Evolutionary conservation across 352 stramenopile species (phyloP).

Genomic region (Globisporangium mamillatum): DNA sequence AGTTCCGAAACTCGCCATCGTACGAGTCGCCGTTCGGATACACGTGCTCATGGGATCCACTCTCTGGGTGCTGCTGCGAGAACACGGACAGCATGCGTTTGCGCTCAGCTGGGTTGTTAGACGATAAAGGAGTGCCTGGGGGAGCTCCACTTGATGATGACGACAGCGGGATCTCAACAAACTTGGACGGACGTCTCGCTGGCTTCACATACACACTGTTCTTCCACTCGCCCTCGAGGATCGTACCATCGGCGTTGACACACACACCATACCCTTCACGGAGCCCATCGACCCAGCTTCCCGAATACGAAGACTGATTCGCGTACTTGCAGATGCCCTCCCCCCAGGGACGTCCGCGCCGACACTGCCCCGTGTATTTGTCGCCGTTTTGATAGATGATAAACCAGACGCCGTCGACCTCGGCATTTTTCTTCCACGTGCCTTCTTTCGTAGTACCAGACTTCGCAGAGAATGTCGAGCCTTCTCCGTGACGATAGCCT

Average conservation of each 20-base stretch:
- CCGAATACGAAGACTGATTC: conserved; percentile 90
- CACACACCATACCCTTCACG: conserved; percentile 77
- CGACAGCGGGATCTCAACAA: conserved; percentile 63
- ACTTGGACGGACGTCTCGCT: conserved; percentile 35
- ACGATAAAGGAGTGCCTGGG: conserved; percentile 3
- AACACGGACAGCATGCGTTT: conserved; percentile 12
- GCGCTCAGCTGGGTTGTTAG: background rate
- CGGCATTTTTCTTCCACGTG: conserved; percentile 54
- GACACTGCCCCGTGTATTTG: conserved; percentile 68
- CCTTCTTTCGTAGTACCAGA: conserved; percentile 70
- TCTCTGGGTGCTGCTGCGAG: conserved; percentile 24
- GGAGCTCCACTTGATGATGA: conserved; percentile 8
- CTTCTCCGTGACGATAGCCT: conserved; percentile 67
- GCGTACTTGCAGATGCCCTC: conserved; percentile 88
- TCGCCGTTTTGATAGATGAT: conserved; percentile 70
- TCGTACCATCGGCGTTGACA: conserved; percentile 51
- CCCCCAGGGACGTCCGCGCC: conserved; percentile 58
- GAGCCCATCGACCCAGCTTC: conserved; percentile 73
- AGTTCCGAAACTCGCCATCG: conserved; percentile 57
- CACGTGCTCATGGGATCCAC: conserved; percentile 34
- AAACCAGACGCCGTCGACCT: conserved; percentile 68
- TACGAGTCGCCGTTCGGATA: conserved; percentile 75
- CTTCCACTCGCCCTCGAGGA: conserved; percentile 72
- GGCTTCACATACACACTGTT: conserved; percentile 65
- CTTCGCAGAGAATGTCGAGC: conserved; percentile 40